Conservation (phyloP, 2,329 filamentous ascomycete species). For the Aspergillus fumigatiaffinis region DNA sequence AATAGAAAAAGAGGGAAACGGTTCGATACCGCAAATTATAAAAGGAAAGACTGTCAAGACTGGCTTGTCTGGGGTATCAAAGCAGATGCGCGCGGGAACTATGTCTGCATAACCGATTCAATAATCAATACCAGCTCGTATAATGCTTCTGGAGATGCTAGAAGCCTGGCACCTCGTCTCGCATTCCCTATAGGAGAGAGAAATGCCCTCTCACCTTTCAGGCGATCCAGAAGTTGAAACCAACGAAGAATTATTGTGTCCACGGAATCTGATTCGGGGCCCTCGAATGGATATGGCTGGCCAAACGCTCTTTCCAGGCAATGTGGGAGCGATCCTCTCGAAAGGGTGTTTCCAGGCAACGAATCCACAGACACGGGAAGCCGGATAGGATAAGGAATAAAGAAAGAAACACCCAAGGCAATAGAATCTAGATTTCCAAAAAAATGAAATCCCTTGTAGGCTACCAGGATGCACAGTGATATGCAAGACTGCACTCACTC, state of each 20-base stretch:
- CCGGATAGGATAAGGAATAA: neutral
- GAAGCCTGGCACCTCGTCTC: neutral
- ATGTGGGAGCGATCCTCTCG: neutral
- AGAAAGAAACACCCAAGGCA: neutral
- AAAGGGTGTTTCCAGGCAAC: neutral
- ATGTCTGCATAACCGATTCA: conserved; percentile 21
- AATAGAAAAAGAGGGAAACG: neutral
- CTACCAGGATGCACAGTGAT: neutral
- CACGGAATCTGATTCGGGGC: neutral
- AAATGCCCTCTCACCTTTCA: conserved; percentile 1
- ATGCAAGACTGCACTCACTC: neutral
- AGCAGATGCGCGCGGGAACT: conserved; percentile 12
- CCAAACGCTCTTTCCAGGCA: neutral
- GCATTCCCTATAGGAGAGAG: neutral
- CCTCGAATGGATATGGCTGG: neutral
- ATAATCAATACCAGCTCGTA: conserved; percentile 22
- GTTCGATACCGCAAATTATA: neutral
- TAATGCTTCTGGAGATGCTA: neutral
- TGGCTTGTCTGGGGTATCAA: conserved; percentile 20
- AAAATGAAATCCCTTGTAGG: neutral
- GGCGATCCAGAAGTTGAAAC: neutral
- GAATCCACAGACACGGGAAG: neutral
- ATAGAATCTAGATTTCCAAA: neutral
- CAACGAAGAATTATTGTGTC: neutral
- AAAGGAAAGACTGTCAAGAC: conserved; percentile 14